Evolutionary conservation across 495 filamentous ascomycete genomes (phyloP).

Genomic region (Neurospora sp.): DNA sequence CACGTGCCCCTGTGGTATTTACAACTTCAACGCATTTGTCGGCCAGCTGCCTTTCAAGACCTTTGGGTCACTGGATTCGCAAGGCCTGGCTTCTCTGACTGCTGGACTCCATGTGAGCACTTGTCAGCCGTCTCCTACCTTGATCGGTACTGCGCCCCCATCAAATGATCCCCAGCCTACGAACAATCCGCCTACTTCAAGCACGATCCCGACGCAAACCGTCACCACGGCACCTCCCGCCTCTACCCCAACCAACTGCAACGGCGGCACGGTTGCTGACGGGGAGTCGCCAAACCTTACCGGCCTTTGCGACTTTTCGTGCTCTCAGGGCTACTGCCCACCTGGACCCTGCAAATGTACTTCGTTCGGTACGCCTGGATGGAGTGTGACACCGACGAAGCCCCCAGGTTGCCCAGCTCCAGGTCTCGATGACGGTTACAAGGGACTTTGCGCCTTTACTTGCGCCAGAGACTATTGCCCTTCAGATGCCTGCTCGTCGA

Average conservation of each 20-base stretch:
- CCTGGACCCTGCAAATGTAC: slow-evolving; percentile 30
- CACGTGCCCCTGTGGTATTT: slow-evolving; percentile 47
- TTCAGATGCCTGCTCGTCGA: slow-evolving; percentile 22
- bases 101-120: slow-evolving; percentile 37
- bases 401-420: slow-evolving; percentile 20
- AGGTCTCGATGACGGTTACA: slow-evolving; percentile 26
- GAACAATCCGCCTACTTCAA: neutral
- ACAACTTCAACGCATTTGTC: slow-evolving; percentile 55
- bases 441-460: slow-evolving; percentile 33
- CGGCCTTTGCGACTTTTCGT: slow-evolving; percentile 33
- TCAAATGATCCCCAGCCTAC: neutral
- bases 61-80: slow-evolving; percentile 31
- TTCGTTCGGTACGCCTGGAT: slow-evolving; percentile 17
- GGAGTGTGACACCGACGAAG: slow-evolving; percentile 16
- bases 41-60: slow-evolving; percentile 36
- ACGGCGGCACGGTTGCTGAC: slow-evolving; percentile 22
- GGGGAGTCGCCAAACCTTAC: slow-evolving; percentile 26
- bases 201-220: neutral
- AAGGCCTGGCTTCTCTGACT: slow-evolving; percentile 31
- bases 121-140: slow-evolving; percentile 32
- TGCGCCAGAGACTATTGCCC: slow-evolving; percentile 37
- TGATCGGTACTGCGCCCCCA: neutral
- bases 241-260: slow-evolving; percentile 15
- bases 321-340: slow-evolving; percentile 33
- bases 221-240: neutral